Base-by-base conservation (phyloP, 2,329 filamentous ascomycete genomes). In the Hypoxylon sp. region DNA sequence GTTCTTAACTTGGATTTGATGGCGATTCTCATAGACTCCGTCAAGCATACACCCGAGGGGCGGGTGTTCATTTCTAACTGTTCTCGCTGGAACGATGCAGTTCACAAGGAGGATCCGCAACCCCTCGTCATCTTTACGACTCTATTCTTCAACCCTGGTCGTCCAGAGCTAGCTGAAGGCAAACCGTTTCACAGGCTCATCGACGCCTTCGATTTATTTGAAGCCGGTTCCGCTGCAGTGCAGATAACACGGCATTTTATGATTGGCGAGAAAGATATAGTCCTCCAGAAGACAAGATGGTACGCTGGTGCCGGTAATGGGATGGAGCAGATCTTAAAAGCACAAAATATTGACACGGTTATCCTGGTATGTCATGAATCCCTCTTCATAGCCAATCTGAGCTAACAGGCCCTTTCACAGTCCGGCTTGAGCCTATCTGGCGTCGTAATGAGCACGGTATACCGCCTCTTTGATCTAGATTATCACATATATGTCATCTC, bases 1-100 rank as follows among this genome's bases (percentile, higher is more conserved):
- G 74, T 82, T 60, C 79, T 82, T 45, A 82, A 83, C 67, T 74
- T 83, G n/a, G 81, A 83, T 69, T 70, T 80, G 11, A 82, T 81
- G 75, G 74, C 76, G 23, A 73, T 73, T 48, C 76, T 83, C 4
- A 77, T 82, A 32, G 67, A 76, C 55, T 63, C 70, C 11, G 66
- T 82, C 50, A 73, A 77, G 43, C 65, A 75, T 30, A 79, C 79
- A 0, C 21, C 75, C 0, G 74, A 78, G 28, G 80, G 80, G 30
- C 25, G 74, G 32, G 36, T 68, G 2, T 79, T 80, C 62, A 79
- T 82, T 63, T 56, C 65, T 13, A 80, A 74, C 61, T 79, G 73
- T 34, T 65, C 70, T 4, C 67, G 63, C 9, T 83, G 81, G 81
- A 82, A 80, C 52, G 68, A 81, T 19, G 77, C 81, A 13, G 76